Evolutionary conservation across 2,329 filamentous ascomycete genomes (phyloP).

Genomic region (Balansia obtecta): DNA sequence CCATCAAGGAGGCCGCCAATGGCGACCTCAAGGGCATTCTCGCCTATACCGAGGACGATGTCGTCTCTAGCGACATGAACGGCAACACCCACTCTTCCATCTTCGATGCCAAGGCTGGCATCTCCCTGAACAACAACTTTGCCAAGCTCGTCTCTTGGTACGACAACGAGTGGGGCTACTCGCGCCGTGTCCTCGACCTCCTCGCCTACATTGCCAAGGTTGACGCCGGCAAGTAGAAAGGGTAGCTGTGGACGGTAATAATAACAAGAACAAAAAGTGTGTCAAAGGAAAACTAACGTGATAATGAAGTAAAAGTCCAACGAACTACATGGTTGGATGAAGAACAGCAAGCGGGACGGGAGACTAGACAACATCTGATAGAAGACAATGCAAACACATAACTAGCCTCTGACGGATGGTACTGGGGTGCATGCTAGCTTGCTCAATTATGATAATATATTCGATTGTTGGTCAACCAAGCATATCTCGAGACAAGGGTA

Average conservation of each 20-base stretch:
- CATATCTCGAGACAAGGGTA: background rate
- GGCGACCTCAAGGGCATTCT: constrained; percentile 83
- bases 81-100: constrained; percentile 91
- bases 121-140: constrained; percentile 96
- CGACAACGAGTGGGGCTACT: constrained; percentile 99
- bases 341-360: background rate
- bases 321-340: background rate
- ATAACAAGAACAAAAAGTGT: background rate
- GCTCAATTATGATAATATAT: constrained; percentile 4
- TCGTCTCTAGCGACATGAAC: constrained; percentile 89
- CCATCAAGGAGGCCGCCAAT: constrained; percentile 77
- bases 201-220: constrained; percentile 68
- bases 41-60: constrained; percentile 90
- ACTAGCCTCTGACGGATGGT: background rate
- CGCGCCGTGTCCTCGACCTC: constrained; percentile 83
- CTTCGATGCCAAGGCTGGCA: constrained; percentile 98
- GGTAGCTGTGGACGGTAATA: background rate
- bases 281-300: background rate
- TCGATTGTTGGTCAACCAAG: background rate
- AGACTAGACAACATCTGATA: background rate
- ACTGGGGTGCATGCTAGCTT: constrained; percentile 1
- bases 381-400: background rate
- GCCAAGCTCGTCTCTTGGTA: constrained; percentile 98
- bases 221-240: constrained; percentile 43
- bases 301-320: background rate